These are phyloP conservation scores for Mortierella antarctica DNA, from an alignment of 192 early-diverging fungal species.

Conservation along the genomic window DNA sequence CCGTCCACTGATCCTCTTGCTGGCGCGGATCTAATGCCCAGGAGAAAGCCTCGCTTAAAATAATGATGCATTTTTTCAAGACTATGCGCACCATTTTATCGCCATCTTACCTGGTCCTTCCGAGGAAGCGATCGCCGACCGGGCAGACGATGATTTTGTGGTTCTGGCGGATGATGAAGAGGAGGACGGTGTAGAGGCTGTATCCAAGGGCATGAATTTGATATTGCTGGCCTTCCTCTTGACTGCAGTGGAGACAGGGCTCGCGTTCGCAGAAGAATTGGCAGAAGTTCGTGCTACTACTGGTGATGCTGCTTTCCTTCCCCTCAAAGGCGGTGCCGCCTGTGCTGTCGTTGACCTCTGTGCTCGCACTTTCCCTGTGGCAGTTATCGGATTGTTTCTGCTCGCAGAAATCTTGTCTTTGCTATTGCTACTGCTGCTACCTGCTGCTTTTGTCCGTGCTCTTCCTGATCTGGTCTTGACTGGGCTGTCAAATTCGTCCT, in stretches of 20 bases:
- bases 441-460: neutral
- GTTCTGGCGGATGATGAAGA: conserved; percentile 6
- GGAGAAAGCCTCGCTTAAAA: neutral
- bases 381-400: neutral
- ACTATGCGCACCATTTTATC: neutral
- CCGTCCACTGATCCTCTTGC: conserved; percentile 32
- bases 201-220: conserved; percentile 6
- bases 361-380: conserved; percentile 1
- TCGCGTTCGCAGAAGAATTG: neutral
- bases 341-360: neutral
- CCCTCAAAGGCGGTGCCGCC: neutral
- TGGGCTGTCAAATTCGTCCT: neutral
- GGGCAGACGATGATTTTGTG: neutral
- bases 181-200: conserved; percentile 8
- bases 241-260: neutral
- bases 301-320: neutral
- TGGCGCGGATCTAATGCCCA: neutral
- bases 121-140: neutral
- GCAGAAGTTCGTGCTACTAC: neutral
- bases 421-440: neutral
- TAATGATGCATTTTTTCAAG: neutral
- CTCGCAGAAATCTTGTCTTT: neutral
- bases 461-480: neutral
- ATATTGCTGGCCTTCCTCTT: conserved; percentile 22
- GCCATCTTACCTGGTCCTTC: neutral